Base-by-base conservation (phyloP, 2,329 filamentous ascomycete genomes). In the Fusarium haematococcum region DNA sequence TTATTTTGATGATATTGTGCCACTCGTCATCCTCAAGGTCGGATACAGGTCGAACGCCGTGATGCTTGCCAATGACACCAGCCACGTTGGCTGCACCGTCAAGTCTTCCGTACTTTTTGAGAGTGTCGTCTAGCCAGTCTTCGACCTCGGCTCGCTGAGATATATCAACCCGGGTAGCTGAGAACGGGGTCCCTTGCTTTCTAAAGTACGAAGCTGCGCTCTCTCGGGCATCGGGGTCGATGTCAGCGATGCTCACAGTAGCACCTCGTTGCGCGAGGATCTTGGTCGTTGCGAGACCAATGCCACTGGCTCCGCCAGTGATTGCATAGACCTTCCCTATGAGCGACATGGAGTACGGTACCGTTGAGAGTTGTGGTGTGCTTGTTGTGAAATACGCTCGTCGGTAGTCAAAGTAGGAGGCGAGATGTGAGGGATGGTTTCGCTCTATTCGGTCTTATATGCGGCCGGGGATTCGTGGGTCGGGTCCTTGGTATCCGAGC, bases 71-170 rank as follows among this genome's bases (percentile, higher is more conserved):
- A 71, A 87, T 86, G 50, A 89, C 82, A 14, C 88, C 87, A 6
- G 89, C 89, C 10, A 88, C 83, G 63, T 91, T 90, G 13, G 86
- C 88, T 23, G 88, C 87, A 6, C 88, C 86, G 74, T 90, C 86
- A 10, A 90, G 83, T 61, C 85, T 85, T 6, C 88, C 89, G 62
- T 88, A 88, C 35, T 82, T 82, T n/a, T 81, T 74, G n/a, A 90
- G 78, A 13, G 85, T 84, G 57, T 78, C 79, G 8, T 81, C 79
- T 56, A 89, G 85, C 88, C 88, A 90, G 23, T 76, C 75, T 33
- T 90, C 86, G 11, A 90, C 88, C 32, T 88, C 81, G 6, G 79
- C 75, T 58, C 83, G 82, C 62, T 85, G 83, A 33, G 85, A 85
- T 18, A 90, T 82, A 68, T 90, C 87, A 25, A 90, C 85, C 35